Percentiles rank a stretch among this genome's conserved stretches.
Conservation (phyloP, 2,329 filamentous ascomycete species). For the Cladosporium cucumerinum region DNA sequence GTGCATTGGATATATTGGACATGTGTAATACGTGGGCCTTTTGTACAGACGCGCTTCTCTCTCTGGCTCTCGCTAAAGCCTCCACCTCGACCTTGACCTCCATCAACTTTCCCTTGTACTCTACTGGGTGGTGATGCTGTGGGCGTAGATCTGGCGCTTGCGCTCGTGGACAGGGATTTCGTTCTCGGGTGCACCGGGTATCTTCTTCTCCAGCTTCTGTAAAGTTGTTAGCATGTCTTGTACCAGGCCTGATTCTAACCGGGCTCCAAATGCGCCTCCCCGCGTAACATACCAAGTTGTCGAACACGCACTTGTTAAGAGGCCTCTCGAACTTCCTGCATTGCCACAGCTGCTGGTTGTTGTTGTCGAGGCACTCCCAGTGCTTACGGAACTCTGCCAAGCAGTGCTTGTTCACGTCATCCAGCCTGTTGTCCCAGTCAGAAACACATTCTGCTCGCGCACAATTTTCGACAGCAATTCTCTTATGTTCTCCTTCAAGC, state of each 20-base stretch:
- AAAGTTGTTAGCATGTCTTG: neutral
- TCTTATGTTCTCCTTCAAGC: neutral
- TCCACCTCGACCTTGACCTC: neutral
- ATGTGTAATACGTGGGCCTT: constrained; percentile 14
- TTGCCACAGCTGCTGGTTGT: constrained; percentile 97
- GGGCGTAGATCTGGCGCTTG: constrained; percentile 43
- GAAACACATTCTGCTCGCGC: neutral
- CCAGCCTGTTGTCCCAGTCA: constrained; percentile 57
- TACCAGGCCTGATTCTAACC: neutral
- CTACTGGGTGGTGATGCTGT: constrained; percentile 26
- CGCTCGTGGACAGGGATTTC: constrained; percentile 49
- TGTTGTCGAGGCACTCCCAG: constrained; percentile 93
- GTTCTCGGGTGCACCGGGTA: constrained; percentile 49
- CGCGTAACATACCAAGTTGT: constrained; percentile 73
- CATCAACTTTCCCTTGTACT: neutral
- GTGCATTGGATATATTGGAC: constrained; percentile 14
- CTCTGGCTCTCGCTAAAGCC: neutral
- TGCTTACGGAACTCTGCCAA: constrained; percentile 86
- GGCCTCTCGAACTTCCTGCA: constrained; percentile 84
- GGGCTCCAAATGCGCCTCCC: neutral
- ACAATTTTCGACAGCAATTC: neutral
- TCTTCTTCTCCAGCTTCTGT: constrained; percentile 51
- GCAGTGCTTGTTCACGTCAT: constrained; percentile 95
- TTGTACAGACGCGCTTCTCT: constrained; percentile 16
- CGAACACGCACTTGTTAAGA: constrained; percentile 91